Evolutionary conservation across 768 basidiomycete species (phyloP).

Genomic region (Ramaria sp.): DNA sequence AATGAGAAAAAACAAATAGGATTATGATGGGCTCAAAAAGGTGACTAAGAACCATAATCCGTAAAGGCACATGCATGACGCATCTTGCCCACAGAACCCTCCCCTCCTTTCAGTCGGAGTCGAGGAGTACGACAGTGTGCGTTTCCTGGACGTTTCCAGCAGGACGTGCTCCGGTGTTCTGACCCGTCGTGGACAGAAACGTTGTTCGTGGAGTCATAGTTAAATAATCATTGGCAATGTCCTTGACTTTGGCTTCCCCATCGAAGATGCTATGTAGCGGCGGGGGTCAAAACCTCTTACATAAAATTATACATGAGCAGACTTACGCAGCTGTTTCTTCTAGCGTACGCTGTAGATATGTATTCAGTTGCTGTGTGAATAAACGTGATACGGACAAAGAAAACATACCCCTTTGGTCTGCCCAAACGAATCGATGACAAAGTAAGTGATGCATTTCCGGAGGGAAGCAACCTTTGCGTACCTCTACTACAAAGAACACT

Average conservation of each 20-base stretch:
- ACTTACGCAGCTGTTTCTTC: slow-evolving; percentile 24
- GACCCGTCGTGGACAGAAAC: background rate
- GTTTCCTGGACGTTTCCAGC: no score
- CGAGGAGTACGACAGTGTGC: no score
- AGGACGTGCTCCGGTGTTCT: background rate
- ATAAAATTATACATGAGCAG: background rate
- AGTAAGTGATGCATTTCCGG: background rate
- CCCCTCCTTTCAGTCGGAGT: no score
- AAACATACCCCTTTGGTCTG: slow-evolving; percentile 3
- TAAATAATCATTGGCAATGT: background rate
- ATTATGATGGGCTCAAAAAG: no score
- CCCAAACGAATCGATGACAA: background rate
- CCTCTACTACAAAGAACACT: background rate
- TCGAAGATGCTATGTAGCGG: slow-evolving; percentile 19
- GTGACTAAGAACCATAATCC: no score
- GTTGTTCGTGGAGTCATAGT: background rate
- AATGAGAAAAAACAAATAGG: no score
- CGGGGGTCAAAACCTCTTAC: background rate
- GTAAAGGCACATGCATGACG: no score
- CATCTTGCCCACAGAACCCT: no score
- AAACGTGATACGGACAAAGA: background rate
- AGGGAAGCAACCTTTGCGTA: background rate
- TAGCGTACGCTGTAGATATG: slow-evolving; percentile 17
- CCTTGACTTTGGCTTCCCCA: slow-evolving; percentile 18
- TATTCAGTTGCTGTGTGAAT: background rate